A percentile compares a stretch with the other conserved stretches of the same genome.
Conservation (phyloP, 1,284 basidiomycete genomes). For the Ceratobasidium sp. region DNA sequence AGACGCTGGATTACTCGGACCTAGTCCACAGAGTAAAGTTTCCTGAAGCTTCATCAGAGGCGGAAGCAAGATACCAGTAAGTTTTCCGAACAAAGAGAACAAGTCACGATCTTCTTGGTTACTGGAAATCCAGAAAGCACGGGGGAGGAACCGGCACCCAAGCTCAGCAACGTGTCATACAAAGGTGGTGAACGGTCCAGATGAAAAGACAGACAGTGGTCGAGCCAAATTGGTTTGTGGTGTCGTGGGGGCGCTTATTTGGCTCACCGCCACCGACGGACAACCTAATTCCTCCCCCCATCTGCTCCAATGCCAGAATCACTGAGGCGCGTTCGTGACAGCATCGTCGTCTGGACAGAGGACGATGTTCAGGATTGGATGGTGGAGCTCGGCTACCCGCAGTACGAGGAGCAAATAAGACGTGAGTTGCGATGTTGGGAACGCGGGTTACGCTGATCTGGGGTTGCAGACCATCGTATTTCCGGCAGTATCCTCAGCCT, state of each 20-base stretch:
- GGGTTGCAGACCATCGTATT: slow-evolving; percentile 81
- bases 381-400: slow-evolving; percentile 75
- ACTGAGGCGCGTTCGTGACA: slow-evolving; percentile 22
- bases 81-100: not conserved
- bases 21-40: slow-evolving; percentile 69
- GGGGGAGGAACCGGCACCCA: not conserved
- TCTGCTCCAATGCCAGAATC: slow-evolving; percentile 31
- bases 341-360: slow-evolving; percentile 82
- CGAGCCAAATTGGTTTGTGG: slow-evolving; percentile 24
- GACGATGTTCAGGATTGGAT: slow-evolving; percentile 81
- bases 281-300: slow-evolving; percentile 19
- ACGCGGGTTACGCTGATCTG: slow-evolving; percentile 39
- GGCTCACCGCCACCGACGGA: slow-evolving; percentile 11
- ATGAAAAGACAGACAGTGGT: not conserved
- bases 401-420: slow-evolving; percentile 71
- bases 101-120: not conserved
- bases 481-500: slow-evolving; percentile 87
- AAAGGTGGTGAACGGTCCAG: not conserved
- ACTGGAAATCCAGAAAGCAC: not conserved
- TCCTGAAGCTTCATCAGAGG: slow-evolving; percentile 71
- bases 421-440: slow-evolving; percentile 52
- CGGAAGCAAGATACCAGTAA: not conserved
- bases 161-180: not conserved
- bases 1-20: slow-evolving; percentile 60
- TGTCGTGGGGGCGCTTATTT: slow-evolving; percentile 37